These are phyloP conservation scores for Henckelia pumila DNA, from an alignment of 257 asterid genomes.

Conservation along the genomic window DNA sequence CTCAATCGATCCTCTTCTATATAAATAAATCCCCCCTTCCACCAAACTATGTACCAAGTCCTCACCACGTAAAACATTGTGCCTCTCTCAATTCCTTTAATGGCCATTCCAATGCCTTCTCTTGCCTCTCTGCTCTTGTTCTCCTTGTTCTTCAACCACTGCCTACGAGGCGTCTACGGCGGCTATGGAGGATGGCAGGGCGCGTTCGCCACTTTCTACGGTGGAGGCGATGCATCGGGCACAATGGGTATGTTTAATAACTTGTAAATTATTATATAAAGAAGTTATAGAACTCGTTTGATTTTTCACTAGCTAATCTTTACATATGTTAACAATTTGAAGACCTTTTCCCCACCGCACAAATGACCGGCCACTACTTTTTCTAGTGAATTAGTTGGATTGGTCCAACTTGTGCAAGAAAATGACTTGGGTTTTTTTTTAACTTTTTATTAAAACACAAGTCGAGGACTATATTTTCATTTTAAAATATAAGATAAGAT, in stretches of 20 bases:
- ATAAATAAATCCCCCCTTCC: conserved; percentile 31
- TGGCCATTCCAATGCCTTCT: conserved; percentile 38
- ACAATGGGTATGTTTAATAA: conserved; percentile 59
- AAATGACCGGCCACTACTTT: too few species aligned
- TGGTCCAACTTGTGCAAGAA: neutral
- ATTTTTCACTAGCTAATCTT: too few species aligned
- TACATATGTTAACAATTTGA: too few species aligned
- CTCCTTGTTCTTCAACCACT: conserved; percentile 24
- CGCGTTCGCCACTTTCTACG: conserved; percentile 76
- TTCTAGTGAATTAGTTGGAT: too few species aligned
- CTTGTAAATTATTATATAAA: too few species aligned
- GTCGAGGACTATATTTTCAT: too few species aligned
- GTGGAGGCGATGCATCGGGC: conserved; percentile 82
- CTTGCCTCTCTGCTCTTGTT: conserved; percentile 26
- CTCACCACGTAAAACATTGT: conserved; percentile 1
- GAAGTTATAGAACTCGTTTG: too few species aligned
- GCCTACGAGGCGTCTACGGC: conserved; percentile 31
- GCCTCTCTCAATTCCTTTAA: conserved; percentile 22
- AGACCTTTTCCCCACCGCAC: too few species aligned
- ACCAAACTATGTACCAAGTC: conserved; percentile 17
- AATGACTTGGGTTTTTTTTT: neutral
- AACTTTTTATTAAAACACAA: neutral
- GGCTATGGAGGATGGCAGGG: conserved; percentile 57
- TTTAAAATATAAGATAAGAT: too few species aligned
- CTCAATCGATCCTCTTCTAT: conserved; percentile 29